Conservation (phyloP, 441 rosid species). For the Rhodomyrtus psidioides region DNA sequence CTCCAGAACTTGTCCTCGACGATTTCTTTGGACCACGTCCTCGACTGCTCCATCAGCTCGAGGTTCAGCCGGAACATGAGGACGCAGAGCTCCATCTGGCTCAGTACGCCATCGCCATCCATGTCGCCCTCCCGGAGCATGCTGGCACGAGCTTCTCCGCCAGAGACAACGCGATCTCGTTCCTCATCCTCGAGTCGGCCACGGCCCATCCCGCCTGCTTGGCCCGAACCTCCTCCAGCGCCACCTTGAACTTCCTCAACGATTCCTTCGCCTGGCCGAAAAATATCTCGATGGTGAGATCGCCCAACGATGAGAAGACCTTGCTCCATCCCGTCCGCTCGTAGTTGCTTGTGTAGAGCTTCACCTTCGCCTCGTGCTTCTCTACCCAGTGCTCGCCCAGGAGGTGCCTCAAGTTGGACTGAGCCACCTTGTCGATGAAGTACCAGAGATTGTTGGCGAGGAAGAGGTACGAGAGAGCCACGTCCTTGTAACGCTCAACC, state of each 20-base stretch:
- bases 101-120: too few relatives aligned
- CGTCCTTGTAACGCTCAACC: slow-evolving; percentile 7
- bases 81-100: too few relatives aligned
- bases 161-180: slow-evolving; percentile 41
- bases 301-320: not conserved
- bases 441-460: slow-evolving; percentile 1
- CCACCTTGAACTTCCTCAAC: slow-evolving; percentile 30
- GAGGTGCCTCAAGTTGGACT: not conserved
- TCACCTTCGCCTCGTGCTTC: too few relatives aligned
- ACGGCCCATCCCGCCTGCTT: slow-evolving; percentile 56
- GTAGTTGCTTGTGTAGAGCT: not conserved
- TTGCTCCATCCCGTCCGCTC: not conserved
- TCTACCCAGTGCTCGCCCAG: too few relatives aligned
- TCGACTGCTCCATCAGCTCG: too few relatives aligned
- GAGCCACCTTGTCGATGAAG: not conserved
- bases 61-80: too few relatives aligned
- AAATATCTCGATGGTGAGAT: not conserved
- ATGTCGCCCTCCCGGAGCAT: too few relatives aligned
- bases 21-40: too few relatives aligned
- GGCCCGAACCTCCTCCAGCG: slow-evolving; percentile 49
- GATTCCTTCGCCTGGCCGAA: not conserved
- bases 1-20: too few relatives aligned
- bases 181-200: slow-evolving; percentile 47
- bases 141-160: slow-evolving; percentile 29
- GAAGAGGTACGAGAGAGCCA: slow-evolving; percentile 7